Percentiles rank a stretch among this genome's conserved stretches.
Conservation (phyloP, 2,329 filamentous ascomycete species). For the Stachybotrys elegans region DNA sequence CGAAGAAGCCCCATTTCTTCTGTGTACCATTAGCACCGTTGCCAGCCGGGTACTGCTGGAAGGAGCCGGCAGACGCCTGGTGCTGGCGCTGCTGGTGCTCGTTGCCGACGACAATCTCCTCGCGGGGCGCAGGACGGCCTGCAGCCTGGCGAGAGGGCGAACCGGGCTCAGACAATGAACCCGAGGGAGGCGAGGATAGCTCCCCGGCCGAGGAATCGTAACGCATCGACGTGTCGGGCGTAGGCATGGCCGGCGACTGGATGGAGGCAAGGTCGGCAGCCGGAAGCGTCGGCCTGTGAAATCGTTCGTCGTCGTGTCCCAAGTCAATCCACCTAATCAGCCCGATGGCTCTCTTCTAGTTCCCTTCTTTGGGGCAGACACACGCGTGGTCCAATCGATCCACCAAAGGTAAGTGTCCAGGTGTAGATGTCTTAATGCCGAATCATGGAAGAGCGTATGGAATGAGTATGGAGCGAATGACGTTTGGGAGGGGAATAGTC, state of each 20-base stretch:
- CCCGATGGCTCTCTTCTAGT: too few species aligned
- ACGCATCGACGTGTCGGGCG: slow-evolving; percentile 29
- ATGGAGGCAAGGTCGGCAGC: slow-evolving; percentile 8
- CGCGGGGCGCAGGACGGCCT: slow-evolving; percentile 30
- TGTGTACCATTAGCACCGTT: slow-evolving; percentile 12
- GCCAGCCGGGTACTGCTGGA: slow-evolving; percentile 10
- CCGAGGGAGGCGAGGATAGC: slow-evolving; percentile 48
- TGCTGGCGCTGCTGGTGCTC: slow-evolving; percentile 20
- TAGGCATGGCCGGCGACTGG: slow-evolving; percentile 16
- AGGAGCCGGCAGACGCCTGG: slow-evolving; percentile 16
- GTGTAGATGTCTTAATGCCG: too few species aligned
- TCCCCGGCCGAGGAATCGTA: slow-evolving; percentile 44
- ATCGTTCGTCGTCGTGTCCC: too few species aligned
- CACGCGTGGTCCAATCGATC: too few species aligned
- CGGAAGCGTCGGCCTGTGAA: too few species aligned
- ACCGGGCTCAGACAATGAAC: slow-evolving; percentile 42
- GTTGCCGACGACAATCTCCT: slow-evolving; percentile 45
- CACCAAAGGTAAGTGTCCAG: too few species aligned
- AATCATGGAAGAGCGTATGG: too few species aligned
- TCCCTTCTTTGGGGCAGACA: too few species aligned
- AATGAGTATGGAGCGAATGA: too few species aligned
- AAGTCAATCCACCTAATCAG: too few species aligned
- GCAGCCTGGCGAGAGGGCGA: slow-evolving; percentile 35
- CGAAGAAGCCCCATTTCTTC: slow-evolving; percentile 27
- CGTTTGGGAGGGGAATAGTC: too few species aligned